Evolutionary conservation across 352 stramenopile species (phyloP), one percentile per base, ranked within the genome.

Genomic region (Peronospora destructor): DNA sequence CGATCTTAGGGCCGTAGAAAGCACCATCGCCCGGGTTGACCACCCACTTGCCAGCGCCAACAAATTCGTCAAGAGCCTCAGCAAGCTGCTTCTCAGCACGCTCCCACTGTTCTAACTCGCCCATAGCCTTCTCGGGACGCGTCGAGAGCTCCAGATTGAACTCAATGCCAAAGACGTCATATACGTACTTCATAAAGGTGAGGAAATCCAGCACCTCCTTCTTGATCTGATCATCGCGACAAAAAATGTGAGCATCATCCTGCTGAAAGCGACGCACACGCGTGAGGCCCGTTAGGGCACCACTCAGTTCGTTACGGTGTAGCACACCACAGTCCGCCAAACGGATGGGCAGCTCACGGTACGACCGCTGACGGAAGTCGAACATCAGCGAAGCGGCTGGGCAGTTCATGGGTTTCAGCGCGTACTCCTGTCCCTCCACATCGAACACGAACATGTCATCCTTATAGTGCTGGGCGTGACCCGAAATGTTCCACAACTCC

Each of bases 371-470:
- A 34, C 82, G 64, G 61, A 95, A 86, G 44, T 73, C 85, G 75
- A 98, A 99, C 84, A 99, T 96, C 17, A 99, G 66, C 67, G 95
- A 99, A 50, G 98, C 95, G n/a, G 91, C 95, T 23, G 96, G 96
- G 71, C 96, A 99, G 73, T 99, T 99, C 96, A 99, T 99, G 33
- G 96, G 96, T 75, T 99, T 99, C 57, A 98, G 89, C n/a, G 87
- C 85, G 64, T 86, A 95, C 62, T 95, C 81, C 50, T 96, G 77
- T 45, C 91, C 90, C 59, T 98, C 96, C 4, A 98, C 94, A 42
- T 98, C 87, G 53, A 99, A 98, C 35, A 94, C 85, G 66, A 99
- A 99, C 96, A 99, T 99, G 69, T 96, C 88, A 43, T 98, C 94
- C 69, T 97, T 97, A 85, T 99, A 99, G 76, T 98, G 95, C 71